Percentiles rank a stretch among this genome's conserved stretches.
phyloP scores from a whole-genome alignment of 2,329 filamentous ascomycete species.

The Pseudocercospora cruenta region DNA sequence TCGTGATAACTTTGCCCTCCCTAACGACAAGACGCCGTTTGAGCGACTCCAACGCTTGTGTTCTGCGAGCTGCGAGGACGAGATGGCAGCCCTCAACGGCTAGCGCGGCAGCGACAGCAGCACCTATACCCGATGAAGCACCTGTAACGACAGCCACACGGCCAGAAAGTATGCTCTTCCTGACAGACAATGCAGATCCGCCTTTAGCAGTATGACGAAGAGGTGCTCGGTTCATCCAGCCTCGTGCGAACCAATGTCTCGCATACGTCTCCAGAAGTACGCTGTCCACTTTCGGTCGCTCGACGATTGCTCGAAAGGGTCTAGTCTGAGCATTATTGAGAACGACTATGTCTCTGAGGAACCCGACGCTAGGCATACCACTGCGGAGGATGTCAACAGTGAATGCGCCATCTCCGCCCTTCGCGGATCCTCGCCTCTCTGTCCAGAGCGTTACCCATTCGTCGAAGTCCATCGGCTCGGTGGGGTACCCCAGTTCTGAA shows the following conservation, averaged over 20 bases:
- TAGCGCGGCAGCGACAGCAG: conserved; percentile 70
- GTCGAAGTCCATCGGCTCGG: conserved; percentile 67
- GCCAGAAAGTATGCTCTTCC: conserved; percentile 65
- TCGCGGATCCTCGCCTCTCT: conserved; percentile 66
- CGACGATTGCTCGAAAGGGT: conserved; percentile 61
- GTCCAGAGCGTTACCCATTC: conserved; percentile 76
- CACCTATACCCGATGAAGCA: conserved; percentile 78
- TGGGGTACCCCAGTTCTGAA: conserved; percentile 69
- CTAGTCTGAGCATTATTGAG: conserved; percentile 72
- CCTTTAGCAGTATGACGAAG: conserved; percentile 52
- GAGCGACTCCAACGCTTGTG: conserved; percentile 68
- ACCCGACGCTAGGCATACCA: conserved; percentile 77
- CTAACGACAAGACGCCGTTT: conserved; percentile 62
- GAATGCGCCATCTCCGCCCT: conserved; percentile 71
- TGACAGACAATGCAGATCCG: conserved; percentile 49
- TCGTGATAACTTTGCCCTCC: conserved; percentile 68
- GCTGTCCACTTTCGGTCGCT: conserved; percentile 70
- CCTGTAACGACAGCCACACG: conserved; percentile 77
- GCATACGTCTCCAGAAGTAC: conserved; percentile 76
- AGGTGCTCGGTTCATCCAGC: conserved; percentile 71
- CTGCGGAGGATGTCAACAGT: conserved; percentile 79
- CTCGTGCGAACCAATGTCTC: conserved; percentile 77
- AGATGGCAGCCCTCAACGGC: conserved; percentile 73
- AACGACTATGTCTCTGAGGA: conserved; percentile 70
- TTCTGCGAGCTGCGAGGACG: conserved; percentile 71